Base-by-base conservation (phyloP, 2,329 filamentous ascomycete genomes). In the Phialocephala sp. region DNA sequence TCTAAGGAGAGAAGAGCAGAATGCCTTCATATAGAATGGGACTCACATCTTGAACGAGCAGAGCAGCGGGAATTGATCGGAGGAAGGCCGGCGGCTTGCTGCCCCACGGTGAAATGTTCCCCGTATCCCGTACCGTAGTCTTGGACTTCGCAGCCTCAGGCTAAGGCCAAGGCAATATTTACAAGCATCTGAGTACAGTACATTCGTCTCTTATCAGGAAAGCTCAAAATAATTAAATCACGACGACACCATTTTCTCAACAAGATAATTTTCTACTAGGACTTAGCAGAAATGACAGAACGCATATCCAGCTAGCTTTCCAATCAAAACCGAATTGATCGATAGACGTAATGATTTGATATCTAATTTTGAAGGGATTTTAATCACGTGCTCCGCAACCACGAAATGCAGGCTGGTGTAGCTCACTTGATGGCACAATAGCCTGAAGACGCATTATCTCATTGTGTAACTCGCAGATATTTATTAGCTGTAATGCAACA, bases 51-150 rank as follows among this genome's bases (percentile, higher is more conserved):
- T 57, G 50, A 35, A 20, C 22, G 4, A n/a, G 27, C 14, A 4
- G 8, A 22, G n/a, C 11, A 6, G 5, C 45, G 45, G 18, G n/a
- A 22, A 22, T 22, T 20, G n/a, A 45, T 45, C 43, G 43, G 15
- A 45, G 15, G 45, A 50, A 50, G 20, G n/a, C 45, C n/a, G 12
- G 15, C 41, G 37, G 37, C 27, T 43, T 15, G 18, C n/a, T 50
- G 45, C 45, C n/a, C 45, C 45, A 50, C 45, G 43, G n/a, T 50
- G 45, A 50, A 50, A 22, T 50, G 45, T 50, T 50, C 22, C n/a
- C 45, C 45, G 45, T n/a, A 20, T n/a, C 8, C 22, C 1, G 45
- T 24, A 6, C 18, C 18, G 41, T 18, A n/a, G 41, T 14, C 41
- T 43, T 6, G 18, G 41, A 14, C 41, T 18, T 43, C 18, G 41